Percentiles rank a stretch among this genome's conserved stretches.
Conservation (phyloP, 192 early-diverging fungal genomes). For the Nowakowskiella sp. region DNA sequence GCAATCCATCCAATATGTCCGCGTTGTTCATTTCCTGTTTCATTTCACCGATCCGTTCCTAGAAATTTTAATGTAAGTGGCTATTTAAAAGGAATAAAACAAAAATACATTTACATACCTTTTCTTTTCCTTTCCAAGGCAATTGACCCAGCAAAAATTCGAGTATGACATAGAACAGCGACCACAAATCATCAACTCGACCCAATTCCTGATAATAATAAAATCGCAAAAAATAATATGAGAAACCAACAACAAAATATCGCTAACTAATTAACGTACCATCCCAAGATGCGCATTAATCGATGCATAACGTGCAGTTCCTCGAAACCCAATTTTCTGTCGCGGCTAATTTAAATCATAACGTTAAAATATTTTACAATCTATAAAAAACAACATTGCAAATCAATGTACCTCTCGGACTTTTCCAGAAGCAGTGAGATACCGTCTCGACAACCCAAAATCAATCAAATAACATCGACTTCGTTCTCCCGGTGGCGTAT, state of each 20-base stretch:
- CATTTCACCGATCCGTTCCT: conserved; percentile 33
- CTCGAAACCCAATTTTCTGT: conserved; percentile 45
- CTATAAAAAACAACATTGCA: no score
- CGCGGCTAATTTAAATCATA: conserved; percentile 22
- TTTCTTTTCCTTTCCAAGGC: conserved; percentile 53
- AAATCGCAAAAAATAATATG: neutral
- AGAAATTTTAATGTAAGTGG: neutral
- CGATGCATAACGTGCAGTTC: conserved; percentile 50
- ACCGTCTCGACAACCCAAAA: conserved; percentile 42
- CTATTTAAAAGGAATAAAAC: neutral
- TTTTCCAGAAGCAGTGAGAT: conserved; percentile 13
- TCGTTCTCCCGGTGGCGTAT: neutral
- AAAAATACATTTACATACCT: conserved; percentile 21
- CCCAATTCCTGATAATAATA: conserved; percentile 34
- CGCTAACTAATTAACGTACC: conserved; percentile 2
- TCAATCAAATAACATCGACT: conserved; percentile 41
- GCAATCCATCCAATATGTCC: conserved; percentile 18
- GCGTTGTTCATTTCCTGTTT: conserved; percentile 18
- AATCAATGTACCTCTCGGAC: conserved; percentile 30
- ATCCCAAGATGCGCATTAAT: conserved; percentile 33
- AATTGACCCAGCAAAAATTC: conserved; percentile 42
- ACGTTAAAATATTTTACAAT: neutral
- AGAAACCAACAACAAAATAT: neutral
- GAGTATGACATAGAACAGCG: conserved; percentile 43
- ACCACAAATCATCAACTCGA: conserved; percentile 53